Percentiles rank a stretch among this genome's conserved stretches.
Evolutionary conservation across 179 eudicot species (phyloP).

Genomic region (Drosera spatulata): DNA sequence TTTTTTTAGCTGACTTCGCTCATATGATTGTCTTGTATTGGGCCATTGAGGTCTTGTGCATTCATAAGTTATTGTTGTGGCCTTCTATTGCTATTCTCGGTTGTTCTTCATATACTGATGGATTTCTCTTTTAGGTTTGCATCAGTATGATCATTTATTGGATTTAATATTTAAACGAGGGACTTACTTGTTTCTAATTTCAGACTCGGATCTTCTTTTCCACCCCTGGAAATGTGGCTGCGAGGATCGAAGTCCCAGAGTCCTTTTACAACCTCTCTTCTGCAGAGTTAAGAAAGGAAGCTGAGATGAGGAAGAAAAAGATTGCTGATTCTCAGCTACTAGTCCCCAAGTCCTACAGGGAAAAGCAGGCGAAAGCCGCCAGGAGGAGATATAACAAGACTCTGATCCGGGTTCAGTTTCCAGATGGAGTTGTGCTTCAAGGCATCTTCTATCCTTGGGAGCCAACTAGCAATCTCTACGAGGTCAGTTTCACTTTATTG

Average conservation of each 20-base stretch:
- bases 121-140: no score
- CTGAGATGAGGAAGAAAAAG: slow-evolving; percentile 69
- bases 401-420: slow-evolving; percentile 75
- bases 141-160: no score
- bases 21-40: no score
- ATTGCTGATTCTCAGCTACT: slow-evolving; percentile 81
- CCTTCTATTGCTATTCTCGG: no score
- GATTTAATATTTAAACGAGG: no score
- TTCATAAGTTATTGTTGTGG: no score
- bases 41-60: no score
- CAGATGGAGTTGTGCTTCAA: slow-evolving; percentile 96
- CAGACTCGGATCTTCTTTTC: slow-evolving; percentile 74
- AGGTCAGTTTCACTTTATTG: slow-evolving; percentile 24
- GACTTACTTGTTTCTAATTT: not conserved
- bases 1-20: no score
- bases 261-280: slow-evolving; percentile 63
- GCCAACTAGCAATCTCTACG: slow-evolving; percentile 67
- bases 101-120: no score
- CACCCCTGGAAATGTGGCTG: slow-evolving; percentile 71
- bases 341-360: slow-evolving; percentile 70
- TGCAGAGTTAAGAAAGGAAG: slow-evolving; percentile 80
- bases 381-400: slow-evolving; percentile 42
- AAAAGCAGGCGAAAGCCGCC: slow-evolving; percentile 83
- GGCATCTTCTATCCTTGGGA: slow-evolving; percentile 71
- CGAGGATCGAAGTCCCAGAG: slow-evolving; percentile 76